Percentiles rank a stretch among this genome's conserved stretches.
Conservation (phyloP, 2,329 filamentous ascomycete species). For the Ceratocystis colombiana region DNA sequence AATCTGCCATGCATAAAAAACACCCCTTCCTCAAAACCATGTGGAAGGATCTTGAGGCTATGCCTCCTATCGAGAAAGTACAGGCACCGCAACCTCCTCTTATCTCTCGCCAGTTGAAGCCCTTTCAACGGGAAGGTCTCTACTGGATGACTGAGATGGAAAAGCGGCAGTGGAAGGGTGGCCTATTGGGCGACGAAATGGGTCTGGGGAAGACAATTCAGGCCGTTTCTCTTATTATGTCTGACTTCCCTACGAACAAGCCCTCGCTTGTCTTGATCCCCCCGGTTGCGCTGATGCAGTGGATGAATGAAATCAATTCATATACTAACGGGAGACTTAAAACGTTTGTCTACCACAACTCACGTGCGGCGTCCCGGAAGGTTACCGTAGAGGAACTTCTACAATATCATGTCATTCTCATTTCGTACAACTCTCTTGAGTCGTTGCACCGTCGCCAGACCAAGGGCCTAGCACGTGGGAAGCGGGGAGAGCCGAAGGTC, state of each 20-base stretch:
- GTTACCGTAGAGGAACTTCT: constrained; percentile 65
- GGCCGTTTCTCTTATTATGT: constrained; percentile 96
- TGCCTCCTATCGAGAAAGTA: constrained; percentile 53
- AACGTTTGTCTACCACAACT: constrained; percentile 81
- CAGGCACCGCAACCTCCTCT: constrained; percentile 46
- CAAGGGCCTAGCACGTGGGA: constrained; percentile 62
- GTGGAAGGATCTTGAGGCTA: constrained; percentile 67
- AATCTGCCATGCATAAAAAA: constrained; percentile 33
- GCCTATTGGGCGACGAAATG: constrained; percentile 94
- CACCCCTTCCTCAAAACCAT: constrained; percentile 75
- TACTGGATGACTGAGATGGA: constrained; percentile 95
- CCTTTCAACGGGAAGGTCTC: constrained; percentile 86
- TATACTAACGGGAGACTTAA: constrained; percentile 84
- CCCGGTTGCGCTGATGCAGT: constrained; percentile 91
- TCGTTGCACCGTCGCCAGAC: constrained; percentile 86
- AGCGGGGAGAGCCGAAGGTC: background rate
- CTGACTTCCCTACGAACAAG: constrained; percentile 73
- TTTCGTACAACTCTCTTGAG: constrained; percentile 88
- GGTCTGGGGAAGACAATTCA: constrained; percentile 98
- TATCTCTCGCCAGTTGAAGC: constrained; percentile 77
- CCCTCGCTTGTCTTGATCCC: constrained; percentile 84
- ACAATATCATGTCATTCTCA: constrained; percentile 87
- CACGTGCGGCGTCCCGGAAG: constrained; percentile 70
- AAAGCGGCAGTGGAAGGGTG: constrained; percentile 71
- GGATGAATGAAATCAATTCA: constrained; percentile 69